Evolutionary conservation across 495 filamentous ascomycete genomes (phyloP).

Genomic region (Aspergillus olivimuriae): DNA sequence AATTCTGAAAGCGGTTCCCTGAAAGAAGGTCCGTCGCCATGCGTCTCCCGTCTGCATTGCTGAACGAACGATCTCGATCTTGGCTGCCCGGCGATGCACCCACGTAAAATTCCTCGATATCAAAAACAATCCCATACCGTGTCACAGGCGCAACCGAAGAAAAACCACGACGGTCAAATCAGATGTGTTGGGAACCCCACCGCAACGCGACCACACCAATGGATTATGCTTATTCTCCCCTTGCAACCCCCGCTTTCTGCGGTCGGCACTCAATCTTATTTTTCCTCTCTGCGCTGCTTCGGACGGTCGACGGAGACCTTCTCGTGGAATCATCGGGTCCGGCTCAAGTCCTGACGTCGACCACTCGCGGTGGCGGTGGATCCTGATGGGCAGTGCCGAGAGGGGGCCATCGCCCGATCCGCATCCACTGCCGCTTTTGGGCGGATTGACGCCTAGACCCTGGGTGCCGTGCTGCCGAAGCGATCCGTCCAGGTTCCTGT

Average conservation of each 20-base stretch:
- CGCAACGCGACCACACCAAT: neutral
- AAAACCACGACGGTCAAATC: conserved; percentile 1
- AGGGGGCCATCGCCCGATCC: conserved; percentile 12
- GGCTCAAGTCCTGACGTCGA: neutral
- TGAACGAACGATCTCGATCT: too few species aligned
- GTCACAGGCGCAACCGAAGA: neutral
- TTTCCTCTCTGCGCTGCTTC: neutral
- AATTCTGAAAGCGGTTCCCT: too few species aligned
- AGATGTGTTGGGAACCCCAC: neutral
- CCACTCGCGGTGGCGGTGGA: neutral
- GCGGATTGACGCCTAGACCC: conserved; percentile 16
- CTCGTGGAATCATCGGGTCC: neutral
- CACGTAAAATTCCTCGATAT: too few species aligned
- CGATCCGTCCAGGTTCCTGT: conserved; percentile 10
- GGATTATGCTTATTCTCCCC: neutral
- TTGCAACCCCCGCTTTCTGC: neutral
- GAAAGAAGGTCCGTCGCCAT: too few species aligned
- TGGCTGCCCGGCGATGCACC: too few species aligned
- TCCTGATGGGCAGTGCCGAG: neutral
- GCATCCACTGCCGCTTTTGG: conserved; percentile 17
- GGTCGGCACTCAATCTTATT: neutral
- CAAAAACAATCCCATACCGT: too few species aligned
- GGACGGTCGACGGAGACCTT: too few species aligned
- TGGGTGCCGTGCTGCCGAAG: conserved; percentile 16
- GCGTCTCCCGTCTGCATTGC: too few species aligned